Conservation (phyloP, 2,329 filamentous ascomycete species). For the Thielaviopsis euricoi region DNA sequence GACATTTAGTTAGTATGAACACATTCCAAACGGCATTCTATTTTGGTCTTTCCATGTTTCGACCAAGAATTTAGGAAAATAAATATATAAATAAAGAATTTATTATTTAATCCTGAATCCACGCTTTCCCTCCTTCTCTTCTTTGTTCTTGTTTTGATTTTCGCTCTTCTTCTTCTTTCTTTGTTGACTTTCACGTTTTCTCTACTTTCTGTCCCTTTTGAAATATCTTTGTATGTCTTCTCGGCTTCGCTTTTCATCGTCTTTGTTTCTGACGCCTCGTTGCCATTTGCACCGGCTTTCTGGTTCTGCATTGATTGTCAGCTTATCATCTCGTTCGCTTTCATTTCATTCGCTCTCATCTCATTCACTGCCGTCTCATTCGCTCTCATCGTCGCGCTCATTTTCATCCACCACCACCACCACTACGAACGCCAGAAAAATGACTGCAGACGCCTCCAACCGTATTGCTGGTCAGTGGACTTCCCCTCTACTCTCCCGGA, state of each 20-base stretch:
- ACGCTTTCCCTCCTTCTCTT: background rate
- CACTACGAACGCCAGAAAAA: no score
- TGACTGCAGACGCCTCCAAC: conserved; percentile 1
- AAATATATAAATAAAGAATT: no score
- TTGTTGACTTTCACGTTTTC: background rate
- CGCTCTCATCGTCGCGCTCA: background rate
- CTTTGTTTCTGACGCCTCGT: background rate
- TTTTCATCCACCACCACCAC: background rate
- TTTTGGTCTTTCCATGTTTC: no score
- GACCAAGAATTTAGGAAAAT: no score
- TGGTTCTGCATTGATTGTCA: background rate
- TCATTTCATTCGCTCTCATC: background rate
- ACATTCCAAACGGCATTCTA: no score
- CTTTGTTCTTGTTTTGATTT: background rate
- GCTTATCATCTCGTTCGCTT: background rate
- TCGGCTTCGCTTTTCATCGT: background rate
- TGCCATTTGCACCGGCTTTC: background rate
- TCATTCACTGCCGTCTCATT: background rate
- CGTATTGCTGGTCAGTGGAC: background rate
- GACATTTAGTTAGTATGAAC: no score
- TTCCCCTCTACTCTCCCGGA: background rate
- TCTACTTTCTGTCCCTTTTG: background rate
- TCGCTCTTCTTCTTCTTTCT: background rate
- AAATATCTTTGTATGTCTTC: background rate
- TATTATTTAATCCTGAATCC: no score